A percentile compares a stretch with the other conserved stretches of the same genome.
Conservation (phyloP, 495 filamentous ascomycete genomes). For the Annulohypoxylon moriforme region DNA sequence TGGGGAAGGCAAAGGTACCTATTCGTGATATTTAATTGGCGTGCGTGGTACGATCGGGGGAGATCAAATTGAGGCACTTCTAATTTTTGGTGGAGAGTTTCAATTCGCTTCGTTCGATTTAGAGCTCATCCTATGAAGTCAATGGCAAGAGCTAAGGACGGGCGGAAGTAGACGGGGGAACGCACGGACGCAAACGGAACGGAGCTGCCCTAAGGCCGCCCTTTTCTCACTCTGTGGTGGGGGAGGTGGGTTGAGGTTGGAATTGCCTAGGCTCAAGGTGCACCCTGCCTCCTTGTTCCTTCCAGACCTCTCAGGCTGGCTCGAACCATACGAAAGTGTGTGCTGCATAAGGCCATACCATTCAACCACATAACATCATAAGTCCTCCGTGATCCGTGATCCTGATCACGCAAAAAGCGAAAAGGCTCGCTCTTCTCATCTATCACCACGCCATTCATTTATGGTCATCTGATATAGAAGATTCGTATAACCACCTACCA, state of each 20-base stretch:
- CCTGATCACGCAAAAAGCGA: conserved; percentile 34
- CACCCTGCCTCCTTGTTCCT: background rate
- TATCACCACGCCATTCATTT: conserved; percentile 33
- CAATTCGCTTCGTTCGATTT: conserved; percentile 16
- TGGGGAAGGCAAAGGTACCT: conserved; percentile 12
- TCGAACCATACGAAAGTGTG: background rate
- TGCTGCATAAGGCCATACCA: conserved; percentile 15
- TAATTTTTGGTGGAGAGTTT: conserved; percentile 14
- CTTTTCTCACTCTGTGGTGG: conserved; percentile 5
- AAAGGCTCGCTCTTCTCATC: conserved; percentile 15
- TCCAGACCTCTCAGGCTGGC: background rate
- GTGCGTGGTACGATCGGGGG: conserved; percentile 30
- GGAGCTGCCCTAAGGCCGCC: conserved; percentile 38
- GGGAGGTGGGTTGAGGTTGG: conserved; percentile 2
- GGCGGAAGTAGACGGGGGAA: conserved; percentile 34
- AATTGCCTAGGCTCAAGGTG: conserved; percentile 12
- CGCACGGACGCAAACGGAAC: conserved; percentile 38
- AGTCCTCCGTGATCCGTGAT: conserved; percentile 1
- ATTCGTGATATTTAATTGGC: conserved; percentile 32
- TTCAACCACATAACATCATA: conserved; percentile 38
- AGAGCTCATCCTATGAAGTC: conserved; percentile 38
- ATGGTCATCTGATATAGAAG: conserved; percentile 37
- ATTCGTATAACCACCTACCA: conserved; percentile 14
- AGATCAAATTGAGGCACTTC: conserved; percentile 40
- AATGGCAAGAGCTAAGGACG: conserved; percentile 6